Evolutionary conservation across 2,329 filamentous ascomycete species (phyloP).

Genomic region (Alternaria sp.): DNA sequence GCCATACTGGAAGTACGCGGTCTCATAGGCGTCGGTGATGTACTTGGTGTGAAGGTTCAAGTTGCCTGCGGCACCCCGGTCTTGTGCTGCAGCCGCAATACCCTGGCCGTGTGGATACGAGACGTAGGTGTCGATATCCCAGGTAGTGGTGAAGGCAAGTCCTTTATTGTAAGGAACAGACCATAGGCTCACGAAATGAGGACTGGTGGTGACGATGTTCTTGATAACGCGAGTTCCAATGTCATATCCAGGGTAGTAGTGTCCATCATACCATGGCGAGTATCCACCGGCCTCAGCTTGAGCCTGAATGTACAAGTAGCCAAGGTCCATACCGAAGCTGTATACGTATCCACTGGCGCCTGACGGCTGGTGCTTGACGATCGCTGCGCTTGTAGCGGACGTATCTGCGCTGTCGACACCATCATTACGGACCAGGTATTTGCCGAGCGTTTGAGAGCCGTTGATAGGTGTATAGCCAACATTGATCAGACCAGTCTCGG

Average conservation of each 20-base stretch:
- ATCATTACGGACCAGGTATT: not conserved
- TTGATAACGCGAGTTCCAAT: constrained; percentile 12
- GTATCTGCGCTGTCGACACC: constrained; percentile 7
- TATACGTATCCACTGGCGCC: constrained; percentile 9
- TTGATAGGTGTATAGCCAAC: constrained; percentile 9
- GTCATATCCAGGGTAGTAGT: constrained; percentile 13
- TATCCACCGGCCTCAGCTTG: constrained; percentile 6
- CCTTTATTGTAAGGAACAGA: constrained; percentile 14
- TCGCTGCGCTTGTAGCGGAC: constrained; percentile 5
- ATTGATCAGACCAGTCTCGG: constrained; percentile 1
- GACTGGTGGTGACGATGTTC: constrained; percentile 9
- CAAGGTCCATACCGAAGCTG: constrained; percentile 13
- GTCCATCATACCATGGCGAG: constrained; percentile 9
- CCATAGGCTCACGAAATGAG: constrained; percentile 9
- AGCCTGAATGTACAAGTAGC: constrained; percentile 4
- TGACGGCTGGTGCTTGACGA: constrained; percentile 7
- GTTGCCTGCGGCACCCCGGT: constrained; percentile 8
- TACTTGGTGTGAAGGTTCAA: constrained; percentile 14
- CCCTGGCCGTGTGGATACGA: constrained; percentile 13
- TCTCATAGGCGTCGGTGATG: constrained; percentile 10
- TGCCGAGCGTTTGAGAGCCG: constrained; percentile 7
- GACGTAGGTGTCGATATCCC: constrained; percentile 14
- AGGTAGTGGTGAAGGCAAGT: constrained; percentile 10
- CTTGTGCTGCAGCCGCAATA: constrained; percentile 12
- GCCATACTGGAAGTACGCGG: constrained; percentile 13